These are phyloP conservation scores for Scytalidium sp. DNA, from an alignment of 2,329 filamentous ascomycete genomes.

Conservation along the genomic window DNA sequence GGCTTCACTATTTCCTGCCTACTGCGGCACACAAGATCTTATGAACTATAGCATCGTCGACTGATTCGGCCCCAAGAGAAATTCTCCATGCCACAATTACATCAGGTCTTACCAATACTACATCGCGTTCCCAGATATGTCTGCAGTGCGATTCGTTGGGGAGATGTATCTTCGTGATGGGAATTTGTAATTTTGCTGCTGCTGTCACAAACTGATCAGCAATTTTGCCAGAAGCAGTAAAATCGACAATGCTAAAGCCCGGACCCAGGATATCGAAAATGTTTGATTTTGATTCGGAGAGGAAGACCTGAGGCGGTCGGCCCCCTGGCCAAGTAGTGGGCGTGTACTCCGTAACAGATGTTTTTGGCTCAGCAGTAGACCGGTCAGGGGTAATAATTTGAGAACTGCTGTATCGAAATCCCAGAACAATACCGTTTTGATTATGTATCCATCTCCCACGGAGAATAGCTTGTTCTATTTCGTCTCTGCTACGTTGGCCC, in stretches of 20 bases:
- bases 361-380: neutral
- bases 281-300: slow-evolving; percentile 8
- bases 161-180: neutral
- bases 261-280: slow-evolving; percentile 4
- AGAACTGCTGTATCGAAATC: neutral
- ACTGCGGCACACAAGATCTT: neutral
- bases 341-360: slow-evolving; percentile 1
- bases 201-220: neutral
- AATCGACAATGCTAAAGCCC: neutral
- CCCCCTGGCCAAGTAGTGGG: slow-evolving; percentile 6
- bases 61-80: neutral
- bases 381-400: neutral
- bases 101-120: slow-evolving; percentile 3
- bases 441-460: neutral
- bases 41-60: neutral
- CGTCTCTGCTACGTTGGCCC: neutral
- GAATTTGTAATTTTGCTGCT: neutral
- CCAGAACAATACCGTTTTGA: neutral
- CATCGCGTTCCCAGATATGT: slow-evolving; percentile 1
- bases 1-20: too few species aligned
- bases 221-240: neutral
- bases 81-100: neutral
- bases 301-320: slow-evolving; percentile 10
- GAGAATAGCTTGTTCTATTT: neutral
- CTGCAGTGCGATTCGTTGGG: neutral